Evolutionary conservation across 306 rosid genomes (phyloP).

Genomic region (Trichosanthes truncata): DNA sequence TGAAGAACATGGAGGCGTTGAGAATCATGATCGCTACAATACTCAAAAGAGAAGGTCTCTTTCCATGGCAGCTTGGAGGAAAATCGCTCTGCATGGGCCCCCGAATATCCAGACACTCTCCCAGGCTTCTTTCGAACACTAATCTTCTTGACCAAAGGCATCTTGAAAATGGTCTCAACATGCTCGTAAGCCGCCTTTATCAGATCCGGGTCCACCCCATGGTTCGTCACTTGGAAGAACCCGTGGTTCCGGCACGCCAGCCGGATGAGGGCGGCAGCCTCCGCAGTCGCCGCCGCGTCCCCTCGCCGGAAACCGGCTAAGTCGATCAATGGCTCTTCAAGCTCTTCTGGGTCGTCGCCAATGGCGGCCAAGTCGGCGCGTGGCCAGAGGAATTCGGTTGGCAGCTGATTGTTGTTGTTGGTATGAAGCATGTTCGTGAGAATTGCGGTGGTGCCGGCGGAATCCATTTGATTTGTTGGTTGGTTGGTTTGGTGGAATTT

Average conservation of each 20-base stretch:
- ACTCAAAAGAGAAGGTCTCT: constrained; percentile 39
- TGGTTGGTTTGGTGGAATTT: not conserved
- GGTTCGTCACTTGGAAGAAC: constrained; percentile 55
- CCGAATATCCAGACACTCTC: constrained; percentile 32
- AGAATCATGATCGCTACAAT: not conserved
- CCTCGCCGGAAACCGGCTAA: constrained; percentile 22
- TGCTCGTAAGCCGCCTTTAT: constrained; percentile 30
- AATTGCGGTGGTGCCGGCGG: not conserved
- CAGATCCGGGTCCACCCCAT: constrained; percentile 36
- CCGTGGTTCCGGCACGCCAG: constrained; percentile 52
- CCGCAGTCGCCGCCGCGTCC: constrained; percentile 22
- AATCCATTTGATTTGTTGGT: not conserved
- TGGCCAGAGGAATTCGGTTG: constrained; percentile 45
- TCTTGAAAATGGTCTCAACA: constrained; percentile 29
- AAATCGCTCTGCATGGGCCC: constrained; percentile 50
- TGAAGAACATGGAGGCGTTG: constrained; percentile 24
- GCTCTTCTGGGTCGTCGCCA: constrained; percentile 24
- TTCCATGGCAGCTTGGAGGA: constrained; percentile 57
- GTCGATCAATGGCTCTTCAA: constrained; percentile 40
- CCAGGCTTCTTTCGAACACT: constrained; percentile 18
- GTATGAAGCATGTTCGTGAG: not conserved
- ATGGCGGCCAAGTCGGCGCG: constrained; percentile 13
- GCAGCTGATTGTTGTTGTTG: constrained; percentile 9
- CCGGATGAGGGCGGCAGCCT: constrained; percentile 32
- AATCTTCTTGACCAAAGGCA: constrained; percentile 36